Conservation (phyloP, 208 protist genomes). For the Trypanosoma mega region DNA sequence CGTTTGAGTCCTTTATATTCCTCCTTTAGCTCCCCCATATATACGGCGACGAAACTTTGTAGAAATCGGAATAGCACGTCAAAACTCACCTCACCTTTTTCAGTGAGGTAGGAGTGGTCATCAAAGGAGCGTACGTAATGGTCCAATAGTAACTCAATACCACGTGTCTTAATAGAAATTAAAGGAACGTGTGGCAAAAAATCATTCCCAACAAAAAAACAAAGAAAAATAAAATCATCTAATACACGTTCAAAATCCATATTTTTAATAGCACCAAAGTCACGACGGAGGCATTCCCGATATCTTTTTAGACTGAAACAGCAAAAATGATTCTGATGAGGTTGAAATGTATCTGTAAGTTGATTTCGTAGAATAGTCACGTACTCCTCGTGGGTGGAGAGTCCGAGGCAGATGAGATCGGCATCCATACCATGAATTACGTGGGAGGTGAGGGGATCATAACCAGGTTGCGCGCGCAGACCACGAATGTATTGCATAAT, state of each 20-base stretch:
- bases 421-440: constrained; percentile 99
- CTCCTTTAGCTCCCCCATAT: constrained; percentile 53
- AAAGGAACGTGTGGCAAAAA: constrained; percentile 98
- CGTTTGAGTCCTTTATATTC: too few relatives aligned
- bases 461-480: constrained; percentile 87
- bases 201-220: constrained; percentile 99
- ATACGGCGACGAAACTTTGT: constrained; percentile 46
- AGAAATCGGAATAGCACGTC: constrained; percentile 60
- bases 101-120: constrained; percentile 79
- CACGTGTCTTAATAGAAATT: constrained; percentile 97
- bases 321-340: constrained; percentile 76
- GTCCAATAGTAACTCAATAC: constrained; percentile 94
- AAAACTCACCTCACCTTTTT: constrained; percentile 85
- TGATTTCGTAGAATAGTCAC: constrained; percentile 98
- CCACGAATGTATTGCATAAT: constrained; percentile 94
- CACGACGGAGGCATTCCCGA: constrained; percentile 62
- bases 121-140: constrained; percentile 81
- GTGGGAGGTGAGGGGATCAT: constrained; percentile 96
- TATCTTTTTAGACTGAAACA: constrained; percentile 86
- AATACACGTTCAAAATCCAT: constrained; percentile 96
- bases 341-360: constrained; percentile 87
- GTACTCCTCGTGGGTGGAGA: constrained; percentile 98
- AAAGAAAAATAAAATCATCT: constrained; percentile 99
- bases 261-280: constrained; percentile 76
- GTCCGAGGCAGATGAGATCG: constrained; percentile 98